phyloP scores from a whole-genome alignment of 2,329 filamentous ascomycete genomes.

The Chaetomium sp. region DNA sequence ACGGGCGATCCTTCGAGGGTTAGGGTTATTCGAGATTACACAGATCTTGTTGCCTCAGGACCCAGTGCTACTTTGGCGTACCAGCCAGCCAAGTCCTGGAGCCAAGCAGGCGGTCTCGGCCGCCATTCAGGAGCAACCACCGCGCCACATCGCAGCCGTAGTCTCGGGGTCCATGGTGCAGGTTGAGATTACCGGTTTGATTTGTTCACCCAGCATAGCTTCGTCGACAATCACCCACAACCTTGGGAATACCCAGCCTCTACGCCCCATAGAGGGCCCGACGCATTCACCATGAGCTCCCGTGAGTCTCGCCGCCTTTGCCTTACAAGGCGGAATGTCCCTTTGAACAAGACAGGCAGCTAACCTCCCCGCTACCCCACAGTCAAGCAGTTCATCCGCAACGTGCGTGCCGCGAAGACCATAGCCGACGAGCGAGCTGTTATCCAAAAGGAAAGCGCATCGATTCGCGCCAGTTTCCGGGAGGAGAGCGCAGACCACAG shows the following conservation, averaged over 20 bases:
- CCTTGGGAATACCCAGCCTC: slow-evolving; percentile 15
- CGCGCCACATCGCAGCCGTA: slow-evolving; percentile 16
- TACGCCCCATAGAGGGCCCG: slow-evolving; percentile 23
- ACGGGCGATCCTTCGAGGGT: neutral
- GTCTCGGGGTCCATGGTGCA: slow-evolving; percentile 11
- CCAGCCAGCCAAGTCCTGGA: no score
- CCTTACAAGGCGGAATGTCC: neutral
- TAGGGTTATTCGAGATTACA: neutral
- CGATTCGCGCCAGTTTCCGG: slow-evolving; percentile 93
- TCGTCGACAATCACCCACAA: slow-evolving; percentile 1
- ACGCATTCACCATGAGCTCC: slow-evolving; percentile 23
- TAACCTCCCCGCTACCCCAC: slow-evolving; percentile 20
- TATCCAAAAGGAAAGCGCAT: slow-evolving; percentile 97
- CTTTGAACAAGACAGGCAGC: neutral
- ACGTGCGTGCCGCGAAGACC: slow-evolving; percentile 96
- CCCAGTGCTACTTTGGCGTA: neutral
- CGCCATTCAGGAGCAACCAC: slow-evolving; percentile 4
- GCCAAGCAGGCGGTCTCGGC: slow-evolving; percentile 2
- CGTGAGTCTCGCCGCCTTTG: slow-evolving; percentile 24
- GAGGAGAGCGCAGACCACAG: slow-evolving; percentile 93
- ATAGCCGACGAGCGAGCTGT: slow-evolving; percentile 98
- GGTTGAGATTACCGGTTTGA: slow-evolving; percentile 10
- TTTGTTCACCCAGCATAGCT: slow-evolving; percentile 5
- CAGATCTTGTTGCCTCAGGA: slow-evolving; percentile 12
- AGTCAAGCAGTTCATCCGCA: slow-evolving; percentile 99